These are phyloP conservation scores for Penicillium coprophilum DNA, from an alignment of 495 filamentous ascomycete genomes.

Conservation along the genomic window DNA sequence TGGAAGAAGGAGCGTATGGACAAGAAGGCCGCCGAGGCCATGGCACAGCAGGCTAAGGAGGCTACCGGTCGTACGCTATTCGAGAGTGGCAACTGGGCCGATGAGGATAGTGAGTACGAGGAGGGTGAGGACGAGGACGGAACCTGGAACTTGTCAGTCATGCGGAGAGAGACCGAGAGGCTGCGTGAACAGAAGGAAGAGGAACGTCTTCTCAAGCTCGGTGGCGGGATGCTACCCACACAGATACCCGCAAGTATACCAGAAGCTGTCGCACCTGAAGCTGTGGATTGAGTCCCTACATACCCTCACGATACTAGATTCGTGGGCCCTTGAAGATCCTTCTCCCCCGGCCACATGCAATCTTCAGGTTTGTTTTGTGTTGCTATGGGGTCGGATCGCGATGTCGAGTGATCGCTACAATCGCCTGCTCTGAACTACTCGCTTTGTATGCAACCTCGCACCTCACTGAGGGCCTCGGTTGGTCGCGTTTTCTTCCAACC, in stretches of 20 bases:
- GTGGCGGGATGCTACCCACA: slow-evolving; percentile 31
- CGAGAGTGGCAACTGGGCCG: slow-evolving; percentile 90
- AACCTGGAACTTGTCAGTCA: slow-evolving; percentile 75
- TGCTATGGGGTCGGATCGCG: slow-evolving; percentile 27
- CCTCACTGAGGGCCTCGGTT: slow-evolving; percentile 17
- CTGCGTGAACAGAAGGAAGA: slow-evolving; percentile 48
- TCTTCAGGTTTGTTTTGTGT: slow-evolving; percentile 21
- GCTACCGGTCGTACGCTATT: slow-evolving; percentile 93
- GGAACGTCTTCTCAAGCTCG: slow-evolving; percentile 41
- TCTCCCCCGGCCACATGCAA: slow-evolving; percentile 24
- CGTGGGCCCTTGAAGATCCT: slow-evolving; percentile 35
- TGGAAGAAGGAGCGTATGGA: slow-evolving; percentile 94
- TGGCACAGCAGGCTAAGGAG: slow-evolving; percentile 87
- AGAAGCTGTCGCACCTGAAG: slow-evolving; percentile 24
- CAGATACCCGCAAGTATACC: neutral
- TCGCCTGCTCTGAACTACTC: slow-evolving; percentile 7
- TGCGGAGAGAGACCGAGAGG: slow-evolving; percentile 69
- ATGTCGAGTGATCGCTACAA: slow-evolving; percentile 29
- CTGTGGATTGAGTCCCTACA: slow-evolving; percentile 32
- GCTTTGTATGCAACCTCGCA: slow-evolving; percentile 22
- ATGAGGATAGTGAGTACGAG: slow-evolving; percentile 61
- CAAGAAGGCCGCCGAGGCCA: slow-evolving; percentile 93
- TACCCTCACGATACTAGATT: slow-evolving; percentile 27
- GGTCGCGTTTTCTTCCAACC: slow-evolving; percentile 8
- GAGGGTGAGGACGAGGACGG: slow-evolving; percentile 57